A percentile compares a stretch with the other conserved stretches of the same genome.
These are phyloP conservation scores for Pyrenophora graminea DNA, from an alignment of 2,329 filamentous ascomycete genomes.

Conservation along the genomic window DNA sequence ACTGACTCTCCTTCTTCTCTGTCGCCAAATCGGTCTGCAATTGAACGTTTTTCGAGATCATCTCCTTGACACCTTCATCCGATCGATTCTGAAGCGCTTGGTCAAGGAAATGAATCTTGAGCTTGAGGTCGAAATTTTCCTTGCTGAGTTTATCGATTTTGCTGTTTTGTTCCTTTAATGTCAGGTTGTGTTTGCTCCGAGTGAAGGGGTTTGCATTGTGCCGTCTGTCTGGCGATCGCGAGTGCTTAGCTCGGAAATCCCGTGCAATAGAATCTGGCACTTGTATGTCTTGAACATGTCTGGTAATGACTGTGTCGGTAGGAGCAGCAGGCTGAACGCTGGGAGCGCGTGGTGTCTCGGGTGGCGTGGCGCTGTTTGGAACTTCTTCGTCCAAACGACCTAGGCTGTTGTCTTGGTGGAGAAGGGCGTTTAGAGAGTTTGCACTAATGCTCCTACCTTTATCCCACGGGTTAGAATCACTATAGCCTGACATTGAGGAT, in stretches of 20 bases:
- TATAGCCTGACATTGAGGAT: constrained; percentile 67
- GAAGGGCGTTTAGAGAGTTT: constrained; percentile 38
- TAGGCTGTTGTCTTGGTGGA: constrained; percentile 53
- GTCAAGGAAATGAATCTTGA: constrained; percentile 69
- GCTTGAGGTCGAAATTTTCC: constrained; percentile 75
- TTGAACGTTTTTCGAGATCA: constrained; percentile 97
- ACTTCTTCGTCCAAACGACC: constrained; percentile 65
- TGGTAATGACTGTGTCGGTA: constrained; percentile 85
- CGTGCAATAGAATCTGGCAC: constrained; percentile 86
- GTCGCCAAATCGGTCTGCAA: constrained; percentile 88
- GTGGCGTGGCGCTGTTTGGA: constrained; percentile 53
- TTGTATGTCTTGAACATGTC: constrained; percentile 86
- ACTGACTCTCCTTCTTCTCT: constrained; percentile 87
- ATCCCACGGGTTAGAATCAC: constrained; percentile 51
- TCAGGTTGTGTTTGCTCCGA: constrained; percentile 60
- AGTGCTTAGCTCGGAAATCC: constrained; percentile 79
- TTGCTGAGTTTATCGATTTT: constrained; percentile 96
- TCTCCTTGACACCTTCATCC: constrained; percentile 94
- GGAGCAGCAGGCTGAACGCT: constrained; percentile 61
- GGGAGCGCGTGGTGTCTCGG: constrained; percentile 71
- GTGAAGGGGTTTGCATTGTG: constrained; percentile 45
- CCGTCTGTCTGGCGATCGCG: constrained; percentile 65
- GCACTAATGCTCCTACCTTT: constrained; percentile 49
- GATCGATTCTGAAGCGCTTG: constrained; percentile 91
- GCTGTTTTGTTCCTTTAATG: constrained; percentile 94